Evolutionary conservation across 495 filamentous ascomycete species (phyloP), one percentile per base, ranked within the genome.

Genomic region (Halenospora varia): DNA sequence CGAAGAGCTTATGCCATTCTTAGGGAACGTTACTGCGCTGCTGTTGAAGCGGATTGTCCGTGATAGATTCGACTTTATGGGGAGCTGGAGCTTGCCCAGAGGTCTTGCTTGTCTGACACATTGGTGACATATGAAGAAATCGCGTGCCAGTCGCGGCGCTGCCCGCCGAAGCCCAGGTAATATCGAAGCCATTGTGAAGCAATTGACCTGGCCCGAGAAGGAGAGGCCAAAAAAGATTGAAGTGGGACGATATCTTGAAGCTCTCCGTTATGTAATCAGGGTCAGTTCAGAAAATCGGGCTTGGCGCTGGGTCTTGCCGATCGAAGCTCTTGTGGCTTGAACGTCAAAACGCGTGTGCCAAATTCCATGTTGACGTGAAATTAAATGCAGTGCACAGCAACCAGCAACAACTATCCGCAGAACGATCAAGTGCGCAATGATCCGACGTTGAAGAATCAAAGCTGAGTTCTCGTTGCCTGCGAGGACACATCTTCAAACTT

Each of bases 121-220:
- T 75, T 87, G 82, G 51, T 79, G 78, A 70, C 86, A 86, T 57
- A 81, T 73, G 59, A 87, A 82, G 48, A 83, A 75, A 44, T 80
- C 73, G 22, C 74, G 69, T 2, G 82, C 71, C 13, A 88, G 64
- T 53, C 77, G 77, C 10, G 80, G 73, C 50, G 76, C 77, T 39
- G 74, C 77, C 58, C 73, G 70, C 44, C 80, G 75, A 48, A 86
- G 65, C 26, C 75, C 73, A 24, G 78, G 76, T 42, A 80, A 71
- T 10, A 80, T 56, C 53, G 73, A 70, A 41, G 70, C 70, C 79
- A 82, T 82, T 60, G 47, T 56, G 53, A 50, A 29, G 2, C 15
- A 26, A 41, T 42, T 22, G 22, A 35, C n/a, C 20, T 51, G 29
- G 35, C 35, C 17, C 23, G 23, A 24, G 39, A 49, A 29, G 46